Evolutionary conservation across 2,329 filamentous ascomycete genomes (phyloP).

Genomic region (Ceratocystis alfenasii): DNA sequence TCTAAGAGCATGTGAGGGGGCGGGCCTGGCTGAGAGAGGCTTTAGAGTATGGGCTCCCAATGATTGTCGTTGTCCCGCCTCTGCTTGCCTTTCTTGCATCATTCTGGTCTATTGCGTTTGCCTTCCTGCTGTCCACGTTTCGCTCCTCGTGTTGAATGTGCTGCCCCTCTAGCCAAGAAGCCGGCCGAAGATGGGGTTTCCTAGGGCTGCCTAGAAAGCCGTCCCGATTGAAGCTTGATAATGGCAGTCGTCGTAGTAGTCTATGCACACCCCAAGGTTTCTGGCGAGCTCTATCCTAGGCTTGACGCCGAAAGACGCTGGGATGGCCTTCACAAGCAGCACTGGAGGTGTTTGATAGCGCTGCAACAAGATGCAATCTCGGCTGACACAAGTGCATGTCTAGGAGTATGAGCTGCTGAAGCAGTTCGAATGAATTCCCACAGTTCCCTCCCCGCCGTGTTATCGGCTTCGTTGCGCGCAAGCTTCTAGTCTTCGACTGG

Average conservation of each 20-base stretch:
- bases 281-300: no score
- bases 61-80: not conserved
- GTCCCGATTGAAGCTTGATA: not conserved
- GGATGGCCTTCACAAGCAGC: constrained; percentile 32
- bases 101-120: not conserved
- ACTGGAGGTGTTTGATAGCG: constrained; percentile 43
- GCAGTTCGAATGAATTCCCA: constrained; percentile 58
- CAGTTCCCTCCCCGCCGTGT: constrained; percentile 61
- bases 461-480: constrained; percentile 48
- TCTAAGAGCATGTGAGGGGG: constrained; percentile 30
- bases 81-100: not conserved
- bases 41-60: not conserved
- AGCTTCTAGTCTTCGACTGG: constrained; percentile 62
- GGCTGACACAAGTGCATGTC: not conserved
- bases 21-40: not conserved
- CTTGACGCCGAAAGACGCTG: not conserved
- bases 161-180: no score
- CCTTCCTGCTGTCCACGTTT: not conserved
- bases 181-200: no score
- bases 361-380: constrained; percentile 36
- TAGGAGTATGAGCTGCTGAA: constrained; percentile 46
- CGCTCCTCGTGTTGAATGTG: not conserved
- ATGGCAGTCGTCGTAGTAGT: not conserved
- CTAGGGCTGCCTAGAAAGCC: no score
- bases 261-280: no score